Evolutionary conservation across 2,329 filamentous ascomycete species (phyloP).

Genomic region (Nakataea oryzae): DNA sequence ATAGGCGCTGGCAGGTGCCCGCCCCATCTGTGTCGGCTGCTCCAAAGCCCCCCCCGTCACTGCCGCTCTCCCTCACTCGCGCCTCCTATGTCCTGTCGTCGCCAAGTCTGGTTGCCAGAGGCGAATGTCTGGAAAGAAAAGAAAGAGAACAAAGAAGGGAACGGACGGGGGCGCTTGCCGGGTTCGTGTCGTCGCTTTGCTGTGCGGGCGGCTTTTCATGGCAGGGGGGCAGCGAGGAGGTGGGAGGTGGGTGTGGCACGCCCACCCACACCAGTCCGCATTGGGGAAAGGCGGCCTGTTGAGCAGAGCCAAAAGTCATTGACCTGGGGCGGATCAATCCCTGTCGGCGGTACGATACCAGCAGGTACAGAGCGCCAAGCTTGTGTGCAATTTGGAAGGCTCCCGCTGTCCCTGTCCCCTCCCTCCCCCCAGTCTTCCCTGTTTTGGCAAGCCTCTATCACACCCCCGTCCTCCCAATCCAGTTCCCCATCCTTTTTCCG

Average conservation of each 20-base stretch:
- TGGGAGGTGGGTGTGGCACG: background rate
- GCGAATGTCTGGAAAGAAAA: background rate
- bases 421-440: background rate
- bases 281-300: background rate
- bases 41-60: no score
- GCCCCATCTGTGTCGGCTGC: no score
- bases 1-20: no score
- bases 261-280: background rate
- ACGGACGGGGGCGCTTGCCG: background rate
- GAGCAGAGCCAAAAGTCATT: background rate
- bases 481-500: background rate
- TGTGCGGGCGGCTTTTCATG: background rate
- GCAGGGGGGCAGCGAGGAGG: background rate
- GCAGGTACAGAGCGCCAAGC: no score
- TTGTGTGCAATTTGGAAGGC: background rate
- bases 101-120: no score
- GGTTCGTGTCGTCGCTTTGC: background rate
- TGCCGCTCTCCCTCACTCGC: no score
- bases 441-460: background rate
- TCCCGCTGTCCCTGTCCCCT: background rate
- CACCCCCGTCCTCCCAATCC: no score
- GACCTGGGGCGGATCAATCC: background rate
- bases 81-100: background rate
- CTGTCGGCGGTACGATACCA: background rate
- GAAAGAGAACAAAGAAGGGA: background rate